Evolutionary conservation across 768 basidiomycete species (phyloP).

Genomic region (Paxillus rubicundulus): DNA sequence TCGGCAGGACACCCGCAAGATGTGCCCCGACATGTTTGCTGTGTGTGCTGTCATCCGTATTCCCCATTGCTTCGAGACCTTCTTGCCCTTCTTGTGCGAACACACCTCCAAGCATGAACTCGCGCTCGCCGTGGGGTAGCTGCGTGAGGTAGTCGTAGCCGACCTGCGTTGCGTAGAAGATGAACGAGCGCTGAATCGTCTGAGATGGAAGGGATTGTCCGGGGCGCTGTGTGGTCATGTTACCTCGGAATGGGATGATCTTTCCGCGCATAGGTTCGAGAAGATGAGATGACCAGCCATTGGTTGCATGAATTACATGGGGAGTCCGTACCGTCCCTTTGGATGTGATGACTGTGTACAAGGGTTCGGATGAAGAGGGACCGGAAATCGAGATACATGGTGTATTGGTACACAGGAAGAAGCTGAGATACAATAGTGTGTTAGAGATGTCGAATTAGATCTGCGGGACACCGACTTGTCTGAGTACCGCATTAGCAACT

Average conservation of each 20-base stretch:
- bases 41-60: slow-evolving; percentile 37
- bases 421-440: slow-evolving; percentile 35
- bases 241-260: slow-evolving; percentile 58
- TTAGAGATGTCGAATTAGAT: not conserved
- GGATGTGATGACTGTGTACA: slow-evolving; percentile 60
- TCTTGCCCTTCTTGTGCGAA: slow-evolving; percentile 35
- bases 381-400: slow-evolving; percentile 54
- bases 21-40: slow-evolving; percentile 33
- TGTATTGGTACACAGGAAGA: slow-evolving; percentile 57
- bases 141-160: slow-evolving; percentile 71
- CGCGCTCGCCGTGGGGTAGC: slow-evolving; percentile 42
- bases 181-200: slow-evolving; percentile 48
- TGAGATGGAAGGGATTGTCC: slow-evolving; percentile 36
- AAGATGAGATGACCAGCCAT: slow-evolving; percentile 77
- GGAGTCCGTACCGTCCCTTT: slow-evolving; percentile 53
- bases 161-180: slow-evolving; percentile 47
- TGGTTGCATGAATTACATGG: slow-evolving; percentile 82
- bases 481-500: slow-evolving; percentile 46
- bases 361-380: slow-evolving; percentile 20
- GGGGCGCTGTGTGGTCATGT: slow-evolving; percentile 65
- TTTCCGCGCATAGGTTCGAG: slow-evolving; percentile 59
- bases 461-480: slow-evolving; percentile 38
- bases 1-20: slow-evolving; percentile 45
- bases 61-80: slow-evolving; percentile 35
- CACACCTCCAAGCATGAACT: slow-evolving; percentile 66